phyloP scores from a whole-genome alignment of 2,329 filamentous ascomycete genomes.

The Fusarium nelsonii region DNA sequence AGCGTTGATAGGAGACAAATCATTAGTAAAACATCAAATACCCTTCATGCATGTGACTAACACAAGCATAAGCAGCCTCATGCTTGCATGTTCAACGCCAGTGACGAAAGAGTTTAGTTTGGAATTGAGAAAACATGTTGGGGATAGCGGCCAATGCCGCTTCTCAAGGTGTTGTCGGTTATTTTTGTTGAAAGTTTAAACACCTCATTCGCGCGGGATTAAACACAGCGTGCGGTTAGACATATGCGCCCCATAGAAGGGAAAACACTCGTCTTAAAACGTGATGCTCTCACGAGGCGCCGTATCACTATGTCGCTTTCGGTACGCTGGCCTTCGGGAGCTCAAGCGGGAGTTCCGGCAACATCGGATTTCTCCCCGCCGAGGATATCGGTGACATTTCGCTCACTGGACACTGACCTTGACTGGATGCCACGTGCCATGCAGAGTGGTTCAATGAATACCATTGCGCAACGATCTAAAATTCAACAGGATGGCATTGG shows the following conservation, averaged over 20 bases:
- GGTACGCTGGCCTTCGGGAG: conserved; percentile 1
- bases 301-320: not conserved
- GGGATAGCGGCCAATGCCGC: conserved; percentile 15
- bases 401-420: conserved; percentile 1
- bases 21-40: not conserved
- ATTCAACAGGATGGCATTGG: not conserved
- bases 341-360: conserved; percentile 14
- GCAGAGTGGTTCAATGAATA: conserved; percentile 5
- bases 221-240: conserved; percentile 19
- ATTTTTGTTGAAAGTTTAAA: conserved; percentile 6
- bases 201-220: conserved; percentile 36
- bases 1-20: conserved; percentile 7
- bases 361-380: conserved; percentile 37
- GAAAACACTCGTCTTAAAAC: not conserved
- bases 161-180: not conserved
- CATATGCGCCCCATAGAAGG: conserved; percentile 23
- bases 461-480: not conserved
- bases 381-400: conserved; percentile 10
- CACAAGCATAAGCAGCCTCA: conserved; percentile 14
- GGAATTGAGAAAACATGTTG: conserved; percentile 17
- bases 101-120: conserved; percentile 15
- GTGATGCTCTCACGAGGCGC: conserved; percentile 1
- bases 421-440: conserved; percentile 26
- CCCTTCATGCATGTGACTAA: conserved; percentile 24
- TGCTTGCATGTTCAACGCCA: conserved; percentile 12